A percentile compares a stretch with the other conserved stretches of the same genome.
phyloP scores from a whole-genome alignment of 2,329 filamentous ascomycete species.

The Colletotrichum cuscutae region DNA sequence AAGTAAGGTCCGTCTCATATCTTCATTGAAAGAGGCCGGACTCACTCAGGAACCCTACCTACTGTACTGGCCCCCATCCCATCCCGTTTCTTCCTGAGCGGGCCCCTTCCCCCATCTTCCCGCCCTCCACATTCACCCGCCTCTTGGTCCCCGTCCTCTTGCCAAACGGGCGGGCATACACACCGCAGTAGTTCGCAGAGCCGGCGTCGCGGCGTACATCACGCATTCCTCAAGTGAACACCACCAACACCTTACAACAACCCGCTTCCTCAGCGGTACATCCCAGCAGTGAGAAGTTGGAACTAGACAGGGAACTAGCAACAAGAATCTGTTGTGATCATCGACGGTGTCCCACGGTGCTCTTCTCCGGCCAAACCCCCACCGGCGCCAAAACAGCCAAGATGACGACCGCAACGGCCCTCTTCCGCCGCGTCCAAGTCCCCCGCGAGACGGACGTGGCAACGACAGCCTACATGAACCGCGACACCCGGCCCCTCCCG shows the following conservation, averaged over 20 bases:
- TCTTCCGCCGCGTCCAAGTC: slow-evolving; percentile 38
- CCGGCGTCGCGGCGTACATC: neutral
- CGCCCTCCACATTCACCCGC: neutral
- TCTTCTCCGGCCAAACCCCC: neutral
- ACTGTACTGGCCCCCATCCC: neutral
- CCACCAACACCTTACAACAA: neutral
- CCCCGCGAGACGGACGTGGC: slow-evolving; percentile 38
- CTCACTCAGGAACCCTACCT: neutral
- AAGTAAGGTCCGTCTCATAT: neutral
- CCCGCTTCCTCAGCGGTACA: neutral
- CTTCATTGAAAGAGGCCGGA: neutral
- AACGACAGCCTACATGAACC: slow-evolving; percentile 41
- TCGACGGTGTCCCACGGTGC: neutral
- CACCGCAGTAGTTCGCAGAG: neutral
- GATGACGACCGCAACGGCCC: slow-evolving; percentile 11
- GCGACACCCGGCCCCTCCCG: slow-evolving; percentile 43
- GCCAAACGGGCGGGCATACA: neutral
- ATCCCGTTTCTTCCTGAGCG: neutral
- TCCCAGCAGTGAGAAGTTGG: too few species aligned
- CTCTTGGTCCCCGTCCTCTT: neutral
- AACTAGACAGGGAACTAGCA: neutral
- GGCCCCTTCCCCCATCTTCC: neutral
- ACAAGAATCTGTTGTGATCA: neutral
- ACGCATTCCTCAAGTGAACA: neutral
- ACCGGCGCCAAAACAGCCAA: neutral